A percentile compares a stretch with the other conserved stretches of the same genome.
Evolutionary conservation across 73 alveolate genomes (phyloP).

Genomic region (Stentor roeselii): DNA sequence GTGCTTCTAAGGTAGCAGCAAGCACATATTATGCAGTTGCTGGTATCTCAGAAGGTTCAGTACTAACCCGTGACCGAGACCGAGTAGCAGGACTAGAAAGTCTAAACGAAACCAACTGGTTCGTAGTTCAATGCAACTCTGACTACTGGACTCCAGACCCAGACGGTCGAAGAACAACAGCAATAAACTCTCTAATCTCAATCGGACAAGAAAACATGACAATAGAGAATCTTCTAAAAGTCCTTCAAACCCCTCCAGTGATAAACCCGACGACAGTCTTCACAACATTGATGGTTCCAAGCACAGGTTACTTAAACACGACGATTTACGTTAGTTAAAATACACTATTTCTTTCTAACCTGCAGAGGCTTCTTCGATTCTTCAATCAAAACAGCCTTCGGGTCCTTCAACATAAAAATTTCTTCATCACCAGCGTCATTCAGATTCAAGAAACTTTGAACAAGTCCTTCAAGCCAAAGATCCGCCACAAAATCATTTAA

Average conservation of each 20-base stretch:
- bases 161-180: slow-evolving; percentile 19
- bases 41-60: background rate
- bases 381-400: background rate
- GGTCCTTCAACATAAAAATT: slow-evolving; percentile 5
- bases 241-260: background rate
- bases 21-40: slow-evolving; percentile 22
- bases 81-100: background rate
- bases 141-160: slow-evolving; percentile 26
- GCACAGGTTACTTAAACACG: slow-evolving; percentile 15
- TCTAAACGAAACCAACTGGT: background rate
- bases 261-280: slow-evolving; percentile 24
- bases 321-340: background rate
- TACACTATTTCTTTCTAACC: too few species aligned
- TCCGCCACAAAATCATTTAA: slow-evolving; percentile 15
- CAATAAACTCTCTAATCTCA: background rate
- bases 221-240: background rate
- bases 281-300: slow-evolving; percentile 16
- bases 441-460: background rate
- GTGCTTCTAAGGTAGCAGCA: background rate
- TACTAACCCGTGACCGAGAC: slow-evolving; percentile 13
- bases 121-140: slow-evolving; percentile 6
- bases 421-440: background rate
- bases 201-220: slow-evolving; percentile 20
- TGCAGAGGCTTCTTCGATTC: background rate
- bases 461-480: slow-evolving; percentile 1